Base-by-base conservation (phyloP, 768 basidiomycete genomes). In the Tephrocybe sp. region DNA sequence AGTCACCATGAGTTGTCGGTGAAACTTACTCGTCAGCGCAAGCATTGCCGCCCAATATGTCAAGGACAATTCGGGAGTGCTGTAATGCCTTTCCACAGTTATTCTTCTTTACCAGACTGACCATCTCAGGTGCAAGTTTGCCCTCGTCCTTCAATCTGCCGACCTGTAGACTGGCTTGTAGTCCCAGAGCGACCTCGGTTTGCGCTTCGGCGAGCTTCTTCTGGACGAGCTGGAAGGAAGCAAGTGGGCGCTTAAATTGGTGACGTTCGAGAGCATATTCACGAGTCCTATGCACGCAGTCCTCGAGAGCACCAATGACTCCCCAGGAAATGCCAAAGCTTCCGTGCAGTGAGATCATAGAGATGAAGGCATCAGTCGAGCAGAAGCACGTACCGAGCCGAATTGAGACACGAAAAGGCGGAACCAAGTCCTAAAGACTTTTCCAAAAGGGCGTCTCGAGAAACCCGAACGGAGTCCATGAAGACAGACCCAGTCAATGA, bases 151-250 rank as follows among this genome's bases (percentile, higher is more conserved):
- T 97, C 54, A 97, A 72, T 24, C 93, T 76, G 2, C 94, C 94
- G 3, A 88, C 86, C 62, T 89, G 89, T 24, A 88, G 66, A 56
- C 83, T 86, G 5, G 87, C 86, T 36, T 82, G 76, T 21, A 91
- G 70, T 5, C 94, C 91, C 11, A 94, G 73, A 1, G 86, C 80
- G 8, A 84, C 80, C 61, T 97, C 92, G 1, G 86, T 90, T 55
- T 93, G 87, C 11, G 95, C 94, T 56, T 97, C 94, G 3, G 88
- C 93, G 13, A 98, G 78, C 69, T 98, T 98, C 81, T 95, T 95
- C 66, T 97, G 94, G 15, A 97, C 78, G n/a, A 98, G 84, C 67
- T 98, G 95, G 82, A 95, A 98, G 4, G 88, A 88, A 1, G 91
- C 94, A 3, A 97, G 74, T 0, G 94, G 93, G 30, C 87, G 83